Conservation (phyloP, 2,329 filamentous ascomycete species). For the Botrytis pseudocinerea region DNA sequence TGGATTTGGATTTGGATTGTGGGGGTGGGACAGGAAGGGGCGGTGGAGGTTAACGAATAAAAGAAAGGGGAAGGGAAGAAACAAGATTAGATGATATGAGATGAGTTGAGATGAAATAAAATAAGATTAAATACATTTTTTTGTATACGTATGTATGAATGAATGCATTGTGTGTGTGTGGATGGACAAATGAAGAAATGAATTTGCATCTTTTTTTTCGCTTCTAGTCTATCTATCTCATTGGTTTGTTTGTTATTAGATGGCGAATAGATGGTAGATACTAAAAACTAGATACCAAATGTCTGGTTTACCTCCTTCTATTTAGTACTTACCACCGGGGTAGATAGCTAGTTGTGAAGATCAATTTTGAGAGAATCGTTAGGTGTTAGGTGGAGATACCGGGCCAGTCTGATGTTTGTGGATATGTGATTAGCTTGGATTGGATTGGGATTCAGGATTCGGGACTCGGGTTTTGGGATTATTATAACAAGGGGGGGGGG, state of each 20-base stretch:
- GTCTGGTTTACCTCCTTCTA: too few species aligned
- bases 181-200: too few species aligned
- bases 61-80: not conserved
- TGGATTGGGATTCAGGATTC: too few species aligned
- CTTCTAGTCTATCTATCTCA: too few species aligned
- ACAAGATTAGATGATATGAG: not conserved
- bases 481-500: not conserved
- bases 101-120: not conserved
- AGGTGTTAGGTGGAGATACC: constrained; percentile 32
- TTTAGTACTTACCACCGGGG: too few species aligned
- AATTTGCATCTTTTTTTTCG: too few species aligned
- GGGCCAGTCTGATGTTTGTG: constrained; percentile 37
- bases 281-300: too few species aligned
- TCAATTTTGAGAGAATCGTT: too few species aligned
- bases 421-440: not conserved
- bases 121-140: not conserved
- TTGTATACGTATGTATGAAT: not conserved
- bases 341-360: too few species aligned
- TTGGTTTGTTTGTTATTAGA: too few species aligned
- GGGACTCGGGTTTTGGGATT: not conserved
- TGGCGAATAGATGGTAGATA: too few species aligned
- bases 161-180: too few species aligned
- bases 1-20: not conserved
- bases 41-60: not conserved
- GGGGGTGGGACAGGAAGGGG: not conserved